A percentile compares a stretch with the other conserved stretches of the same genome.
These are phyloP conservation scores for Gracilaria caudata DNA, from an alignment of 23 red algal genomes.

Conservation along the genomic window DNA sequence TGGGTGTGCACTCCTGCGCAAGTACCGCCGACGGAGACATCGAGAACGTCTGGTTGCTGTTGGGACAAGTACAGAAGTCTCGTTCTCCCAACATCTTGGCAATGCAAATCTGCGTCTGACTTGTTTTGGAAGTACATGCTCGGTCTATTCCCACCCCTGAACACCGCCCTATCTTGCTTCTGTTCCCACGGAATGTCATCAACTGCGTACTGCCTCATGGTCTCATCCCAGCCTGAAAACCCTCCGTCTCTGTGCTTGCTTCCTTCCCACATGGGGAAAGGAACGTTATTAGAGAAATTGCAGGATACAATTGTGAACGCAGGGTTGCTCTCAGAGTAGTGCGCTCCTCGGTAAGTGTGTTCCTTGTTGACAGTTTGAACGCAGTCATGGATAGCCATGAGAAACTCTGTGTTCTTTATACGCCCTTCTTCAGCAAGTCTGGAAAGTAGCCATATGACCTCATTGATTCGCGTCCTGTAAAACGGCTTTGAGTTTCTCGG, in stretches of 20 bases:
- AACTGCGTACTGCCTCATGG: constrained; percentile 48
- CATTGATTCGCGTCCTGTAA: constrained; percentile 81
- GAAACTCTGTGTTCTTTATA: constrained; percentile 82
- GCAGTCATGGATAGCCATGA: constrained; percentile 96
- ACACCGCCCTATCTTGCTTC: constrained; percentile 78
- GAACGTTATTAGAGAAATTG: constrained; percentile 93
- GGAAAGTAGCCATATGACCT: constrained; percentile 79
- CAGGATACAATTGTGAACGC: constrained; percentile 91
- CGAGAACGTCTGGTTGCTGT: constrained; percentile 61
- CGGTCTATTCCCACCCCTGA: constrained; percentile 84
- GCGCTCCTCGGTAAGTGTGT: constrained; percentile 73
- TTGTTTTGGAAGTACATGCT: constrained; percentile 83
- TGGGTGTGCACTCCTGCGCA: constrained; percentile 58
- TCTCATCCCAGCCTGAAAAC: constrained; percentile 82
- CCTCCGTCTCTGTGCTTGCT: constrained; percentile 73
- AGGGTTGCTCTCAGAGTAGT: constrained; percentile 70
- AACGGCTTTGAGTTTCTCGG: constrained; percentile 76
- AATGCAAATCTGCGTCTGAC: constrained; percentile 65
- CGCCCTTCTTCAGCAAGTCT: constrained; percentile 66
- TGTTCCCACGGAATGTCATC: constrained; percentile 70
- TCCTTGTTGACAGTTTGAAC: constrained; percentile 89
- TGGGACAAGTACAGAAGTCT: constrained; percentile 54
- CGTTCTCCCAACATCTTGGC: constrained; percentile 69
- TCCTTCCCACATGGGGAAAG: constrained; percentile 96
- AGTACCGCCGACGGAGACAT: constrained; percentile 80